Evolutionary conservation across 2,329 filamentous ascomycete genomes (phyloP), one percentile per base, ranked within the genome.

Genomic region (Ophiostoma quercus): DNA sequence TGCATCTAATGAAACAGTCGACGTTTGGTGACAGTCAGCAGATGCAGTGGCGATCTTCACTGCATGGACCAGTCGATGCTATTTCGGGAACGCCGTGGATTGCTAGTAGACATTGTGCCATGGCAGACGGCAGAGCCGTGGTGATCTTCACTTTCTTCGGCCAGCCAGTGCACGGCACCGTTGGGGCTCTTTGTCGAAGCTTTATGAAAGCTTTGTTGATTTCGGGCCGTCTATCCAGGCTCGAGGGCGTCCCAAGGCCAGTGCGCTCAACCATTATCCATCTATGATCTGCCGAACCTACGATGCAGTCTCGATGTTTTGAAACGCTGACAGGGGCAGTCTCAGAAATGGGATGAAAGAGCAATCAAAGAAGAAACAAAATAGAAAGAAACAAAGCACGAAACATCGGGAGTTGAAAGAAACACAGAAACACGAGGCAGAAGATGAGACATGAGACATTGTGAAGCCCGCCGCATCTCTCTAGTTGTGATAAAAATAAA

Each of bases 301-400:
- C 51, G 51, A 25, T 57, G 7, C n/a, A 22, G 16, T 14, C 57
- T 32, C 34, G 57, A 62, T 62, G 57, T 32, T 16, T 62, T 25
- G 57, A 57, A 25, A 57, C 11, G 57, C 25, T 62, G 57, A 62
- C 51, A 57, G 51, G 22, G 51, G 51, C n/a, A 57, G 47, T 22
- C 16, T n/a, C 47, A 51, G n/a, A 9, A 7, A 57, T 57, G n/a
- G 51, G 51, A 57, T 57, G 51, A 57, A 57, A 57, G 51, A 57
- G 19, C 16, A 43, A 43, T 43, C 4, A 41, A 41, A 41, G 34
- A 37, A 37, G 34, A 39, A 39, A 1, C 8, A 39, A 39, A 11
- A 12, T 14, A 41, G 39, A 41, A 41, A 41, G 39, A 9, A 41
- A 41, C 3, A 14, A 2, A 34, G 5, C 34, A 41, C 39, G 39